Evolutionary conservation across 768 basidiomycete genomes (phyloP).

Genomic region (Hydnum rufescens): DNA sequence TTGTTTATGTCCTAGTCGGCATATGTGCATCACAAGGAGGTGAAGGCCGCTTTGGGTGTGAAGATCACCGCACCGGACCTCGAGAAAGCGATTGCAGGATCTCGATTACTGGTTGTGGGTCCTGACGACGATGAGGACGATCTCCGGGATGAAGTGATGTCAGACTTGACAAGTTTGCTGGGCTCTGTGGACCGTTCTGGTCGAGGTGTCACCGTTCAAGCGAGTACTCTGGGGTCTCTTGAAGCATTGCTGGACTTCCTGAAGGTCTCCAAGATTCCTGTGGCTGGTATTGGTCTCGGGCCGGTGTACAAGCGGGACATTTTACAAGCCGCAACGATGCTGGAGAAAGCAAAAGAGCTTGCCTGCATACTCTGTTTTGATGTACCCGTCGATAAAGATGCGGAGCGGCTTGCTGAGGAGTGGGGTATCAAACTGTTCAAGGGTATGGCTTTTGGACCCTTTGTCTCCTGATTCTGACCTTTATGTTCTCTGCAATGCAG

Average conservation of each 20-base stretch:
- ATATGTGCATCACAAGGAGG: constrained; percentile 93
- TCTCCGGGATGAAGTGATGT: constrained; percentile 87
- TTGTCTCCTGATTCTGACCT: not conserved
- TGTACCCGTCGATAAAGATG: constrained; percentile 83
- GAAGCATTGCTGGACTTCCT: constrained; percentile 95
- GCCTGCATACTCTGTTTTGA: constrained; percentile 95
- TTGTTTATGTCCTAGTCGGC: constrained; percentile 36
- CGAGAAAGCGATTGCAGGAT: constrained; percentile 96
- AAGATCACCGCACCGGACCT: constrained; percentile 90
- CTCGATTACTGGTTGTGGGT: constrained; percentile 75
- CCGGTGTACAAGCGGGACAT: constrained; percentile 92
- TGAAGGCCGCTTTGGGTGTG: constrained; percentile 91
- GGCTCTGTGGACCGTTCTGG: constrained; percentile 88
- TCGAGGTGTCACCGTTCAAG: constrained; percentile 94
- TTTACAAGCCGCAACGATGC: constrained; percentile 80
- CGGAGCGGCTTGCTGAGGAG: constrained; percentile 78
- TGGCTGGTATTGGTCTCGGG: constrained; percentile 93
- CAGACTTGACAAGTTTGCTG: constrained; percentile 72
- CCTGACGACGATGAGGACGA: constrained; percentile 97
- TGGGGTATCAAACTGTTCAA: constrained; percentile 89
- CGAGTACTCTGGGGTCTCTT: constrained; percentile 88
- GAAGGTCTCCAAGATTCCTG: constrained; percentile 86
- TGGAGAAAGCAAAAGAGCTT: constrained; percentile 89
- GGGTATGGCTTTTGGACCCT: constrained; percentile 30
- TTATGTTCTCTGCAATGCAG: constrained; percentile 24